phyloP scores from a whole-genome alignment of 1,284 basidiomycete species.

The Boletus sp. region DNA sequence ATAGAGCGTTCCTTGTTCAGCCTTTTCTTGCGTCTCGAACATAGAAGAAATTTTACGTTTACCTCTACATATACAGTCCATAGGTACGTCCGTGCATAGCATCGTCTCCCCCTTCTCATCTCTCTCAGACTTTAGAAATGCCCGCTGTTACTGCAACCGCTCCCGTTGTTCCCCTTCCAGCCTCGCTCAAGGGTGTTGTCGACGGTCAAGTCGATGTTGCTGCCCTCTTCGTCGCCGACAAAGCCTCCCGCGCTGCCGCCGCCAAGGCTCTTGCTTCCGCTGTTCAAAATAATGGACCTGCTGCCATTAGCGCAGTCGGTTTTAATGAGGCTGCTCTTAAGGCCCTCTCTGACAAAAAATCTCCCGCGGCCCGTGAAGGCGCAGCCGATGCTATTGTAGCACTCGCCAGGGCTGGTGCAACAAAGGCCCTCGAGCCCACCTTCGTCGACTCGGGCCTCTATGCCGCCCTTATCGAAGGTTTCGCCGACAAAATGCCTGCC shows the following conservation, averaged over 20 bases:
- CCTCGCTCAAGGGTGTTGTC: conserved; percentile 61
- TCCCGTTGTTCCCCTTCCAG: conserved; percentile 47
- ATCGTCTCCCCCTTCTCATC: conserved; percentile 2
- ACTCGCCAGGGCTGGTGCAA: conserved; percentile 75
- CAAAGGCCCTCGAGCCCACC: conserved; percentile 85
- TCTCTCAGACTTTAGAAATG: conserved; percentile 56
- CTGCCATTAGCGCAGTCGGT: conserved; percentile 72
- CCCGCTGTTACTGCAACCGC: conserved; percentile 62
- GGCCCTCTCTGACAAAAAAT: conserved; percentile 90
- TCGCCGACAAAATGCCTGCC: conserved; percentile 89
- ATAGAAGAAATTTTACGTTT: conserved; percentile 32
- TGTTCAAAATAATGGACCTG: conserved; percentile 83
- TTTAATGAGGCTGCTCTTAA: conserved; percentile 81
- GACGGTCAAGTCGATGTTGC: conserved; percentile 60
- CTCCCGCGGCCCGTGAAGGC: conserved; percentile 80
- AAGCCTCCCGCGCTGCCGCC: conserved; percentile 67
- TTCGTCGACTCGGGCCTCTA: conserved; percentile 86
- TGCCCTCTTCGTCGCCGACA: conserved; percentile 70
- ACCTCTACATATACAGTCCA: conserved; percentile 29
- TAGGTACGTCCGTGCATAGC: conserved; percentile 36
- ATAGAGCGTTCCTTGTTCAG: conserved; percentile 53
- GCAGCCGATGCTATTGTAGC: conserved; percentile 71
- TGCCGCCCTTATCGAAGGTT: conserved; percentile 82
- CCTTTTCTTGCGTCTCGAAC: conserved; percentile 42
- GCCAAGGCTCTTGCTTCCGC: conserved; percentile 67